These are phyloP conservation scores for Dalbergia cochinchinensis DNA, from an alignment of 306 rosid species.

Conservation along the genomic window DNA sequence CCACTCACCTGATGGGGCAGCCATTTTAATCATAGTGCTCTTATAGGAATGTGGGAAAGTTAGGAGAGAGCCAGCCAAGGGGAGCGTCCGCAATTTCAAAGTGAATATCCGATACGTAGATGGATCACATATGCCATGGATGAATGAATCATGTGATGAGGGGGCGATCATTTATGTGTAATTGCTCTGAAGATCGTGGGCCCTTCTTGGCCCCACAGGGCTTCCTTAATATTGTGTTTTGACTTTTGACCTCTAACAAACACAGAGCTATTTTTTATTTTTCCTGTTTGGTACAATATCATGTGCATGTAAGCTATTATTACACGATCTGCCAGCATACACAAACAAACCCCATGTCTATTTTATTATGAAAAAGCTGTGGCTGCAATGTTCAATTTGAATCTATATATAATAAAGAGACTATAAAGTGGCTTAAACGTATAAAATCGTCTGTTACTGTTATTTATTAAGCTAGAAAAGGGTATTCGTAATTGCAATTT, in stretches of 20 bases:
- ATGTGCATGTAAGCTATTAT: conserved; percentile 14
- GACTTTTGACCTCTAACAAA: not conserved
- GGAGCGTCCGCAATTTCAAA: conserved; percentile 28
- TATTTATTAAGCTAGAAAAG: not conserved
- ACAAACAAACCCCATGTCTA: not conserved
- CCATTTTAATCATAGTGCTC: conserved; percentile 37
- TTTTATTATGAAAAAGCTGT: not conserved
- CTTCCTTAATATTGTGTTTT: not conserved
- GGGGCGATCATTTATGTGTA: conserved; percentile 23
- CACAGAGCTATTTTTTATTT: not conserved
- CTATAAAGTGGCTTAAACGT: not conserved
- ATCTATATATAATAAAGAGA: not conserved
- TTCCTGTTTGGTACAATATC: not conserved
- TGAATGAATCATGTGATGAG: not conserved
- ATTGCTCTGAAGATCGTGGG: conserved; percentile 14
- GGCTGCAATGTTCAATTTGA: not conserved
- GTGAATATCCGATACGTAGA: not conserved
- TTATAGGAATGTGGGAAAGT: conserved; percentile 54
- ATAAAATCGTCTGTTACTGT: not conserved
- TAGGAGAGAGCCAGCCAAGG: not conserved
- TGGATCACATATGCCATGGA: too few relatives aligned
- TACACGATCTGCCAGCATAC: conserved; percentile 1
- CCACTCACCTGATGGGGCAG: conserved; percentile 22
- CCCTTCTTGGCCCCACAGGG: conserved; percentile 8
- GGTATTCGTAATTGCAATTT: not conserved